Conservation (phyloP, 345 rosid genomes). For the Lepidium didymum region DNA sequence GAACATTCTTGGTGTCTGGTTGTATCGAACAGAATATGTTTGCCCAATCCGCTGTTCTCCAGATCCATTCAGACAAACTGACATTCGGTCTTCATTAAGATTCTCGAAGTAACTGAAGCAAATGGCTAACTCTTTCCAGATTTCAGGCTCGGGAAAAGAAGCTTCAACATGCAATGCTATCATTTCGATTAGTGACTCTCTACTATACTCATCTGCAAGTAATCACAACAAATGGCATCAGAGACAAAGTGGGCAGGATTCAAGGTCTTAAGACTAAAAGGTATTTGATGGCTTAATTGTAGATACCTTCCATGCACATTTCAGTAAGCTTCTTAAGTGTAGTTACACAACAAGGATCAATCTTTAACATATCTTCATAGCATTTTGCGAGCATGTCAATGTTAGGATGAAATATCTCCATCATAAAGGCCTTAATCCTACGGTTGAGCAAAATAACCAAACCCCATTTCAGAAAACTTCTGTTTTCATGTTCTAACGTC, state of each 20-base stretch:
- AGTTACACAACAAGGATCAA: constrained; percentile 55
- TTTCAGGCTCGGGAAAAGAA: constrained; percentile 30
- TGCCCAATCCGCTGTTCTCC: constrained; percentile 27
- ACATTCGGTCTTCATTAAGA: constrained; percentile 57
- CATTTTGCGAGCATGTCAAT: constrained; percentile 37
- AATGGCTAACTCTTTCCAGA: constrained; percentile 70
- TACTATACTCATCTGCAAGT: constrained; percentile 49
- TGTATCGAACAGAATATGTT: constrained; percentile 27
- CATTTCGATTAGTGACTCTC: constrained; percentile 58
- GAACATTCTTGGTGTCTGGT: constrained; percentile 37
- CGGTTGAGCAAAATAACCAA: constrained; percentile 3
- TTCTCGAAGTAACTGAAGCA: constrained; percentile 48
- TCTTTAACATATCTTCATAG: constrained; percentile 62
- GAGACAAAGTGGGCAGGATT: background rate
- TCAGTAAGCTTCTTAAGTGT: constrained; percentile 52
- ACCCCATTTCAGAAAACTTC: background rate
- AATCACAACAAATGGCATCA: background rate
- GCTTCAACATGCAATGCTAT: constrained; percentile 83
- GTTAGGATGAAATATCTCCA: constrained; percentile 44
- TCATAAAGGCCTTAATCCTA: constrained; percentile 58
- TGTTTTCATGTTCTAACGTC: background rate
- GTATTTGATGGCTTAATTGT: background rate
- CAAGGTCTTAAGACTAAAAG: background rate
- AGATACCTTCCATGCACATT: constrained; percentile 48
- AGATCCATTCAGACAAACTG: constrained; percentile 35